These are phyloP conservation scores for Candida maesae DNA, from an alignment of 805 yeast species.

Conservation along the genomic window DNA sequence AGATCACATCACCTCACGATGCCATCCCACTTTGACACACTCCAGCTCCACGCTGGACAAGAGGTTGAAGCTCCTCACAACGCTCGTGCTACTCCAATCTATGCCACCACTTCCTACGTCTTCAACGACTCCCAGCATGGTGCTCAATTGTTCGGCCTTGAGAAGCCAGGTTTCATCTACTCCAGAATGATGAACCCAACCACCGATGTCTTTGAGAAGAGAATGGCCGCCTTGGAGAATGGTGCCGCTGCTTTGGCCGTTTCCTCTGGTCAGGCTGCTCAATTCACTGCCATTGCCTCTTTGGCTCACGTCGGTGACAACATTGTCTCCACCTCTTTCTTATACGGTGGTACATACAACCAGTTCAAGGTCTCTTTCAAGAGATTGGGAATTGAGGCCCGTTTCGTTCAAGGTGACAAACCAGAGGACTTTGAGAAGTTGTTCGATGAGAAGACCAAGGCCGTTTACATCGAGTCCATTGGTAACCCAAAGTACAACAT, in stretches of 20 bases:
- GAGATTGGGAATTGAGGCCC: constrained; percentile 79
- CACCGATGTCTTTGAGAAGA: constrained; percentile 81
- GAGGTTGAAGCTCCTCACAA: constrained; percentile 53
- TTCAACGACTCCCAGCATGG: constrained; percentile 90
- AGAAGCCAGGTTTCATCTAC: constrained; percentile 82
- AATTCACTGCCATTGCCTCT: constrained; percentile 76
- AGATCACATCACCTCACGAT: constrained; percentile 5
- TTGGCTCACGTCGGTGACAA: constrained; percentile 89
- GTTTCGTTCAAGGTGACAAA: constrained; percentile 80
- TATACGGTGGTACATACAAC: constrained; percentile 96
- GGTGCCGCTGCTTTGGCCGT: constrained; percentile 90
- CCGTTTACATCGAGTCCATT: constrained; percentile 82
- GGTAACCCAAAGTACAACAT: constrained; percentile 92
- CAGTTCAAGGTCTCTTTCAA: constrained; percentile 92
- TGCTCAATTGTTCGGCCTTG: constrained; percentile 82
- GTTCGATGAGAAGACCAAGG: constrained; percentile 84
- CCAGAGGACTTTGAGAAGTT: constrained; percentile 66
- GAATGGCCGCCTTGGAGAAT: constrained; percentile 89
- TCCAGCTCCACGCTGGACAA: constrained; percentile 96
- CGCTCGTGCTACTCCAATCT: constrained; percentile 88
- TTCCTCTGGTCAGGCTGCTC: constrained; percentile 97
- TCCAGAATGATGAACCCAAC: constrained; percentile 94
- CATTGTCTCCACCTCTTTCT: constrained; percentile 76
- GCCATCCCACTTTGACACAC: constrained; percentile 76
- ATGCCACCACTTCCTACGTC: constrained; percentile 85